phyloP scores from a whole-genome alignment of 2,329 filamentous ascomycete species.

The Coniochaeta hoffmannii region DNA sequence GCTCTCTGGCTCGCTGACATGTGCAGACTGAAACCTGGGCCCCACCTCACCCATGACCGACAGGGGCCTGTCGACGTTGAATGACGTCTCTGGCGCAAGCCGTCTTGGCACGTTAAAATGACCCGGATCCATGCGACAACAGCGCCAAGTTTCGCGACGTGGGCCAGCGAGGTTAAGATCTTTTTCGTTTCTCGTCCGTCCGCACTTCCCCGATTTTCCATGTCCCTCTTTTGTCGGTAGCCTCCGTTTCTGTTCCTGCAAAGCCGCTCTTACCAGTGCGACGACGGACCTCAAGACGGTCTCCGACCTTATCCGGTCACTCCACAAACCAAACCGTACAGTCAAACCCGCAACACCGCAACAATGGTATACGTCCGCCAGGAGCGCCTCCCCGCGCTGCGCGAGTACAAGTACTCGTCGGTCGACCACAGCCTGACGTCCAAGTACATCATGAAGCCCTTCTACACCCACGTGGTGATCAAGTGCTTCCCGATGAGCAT shows the following conservation, averaged over 20 bases:
- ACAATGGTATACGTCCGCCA: constrained; percentile 1
- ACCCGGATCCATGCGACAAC: not conserved
- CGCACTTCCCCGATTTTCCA: not conserved
- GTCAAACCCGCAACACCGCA: no score
- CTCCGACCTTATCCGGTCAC: not conserved
- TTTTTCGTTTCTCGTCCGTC: not conserved
- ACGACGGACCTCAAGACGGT: not conserved
- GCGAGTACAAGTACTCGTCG: constrained; percentile 89
- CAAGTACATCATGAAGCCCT: constrained; percentile 92
- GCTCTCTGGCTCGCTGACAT: no score
- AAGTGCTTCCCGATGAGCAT: constrained; percentile 92
- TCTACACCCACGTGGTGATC: constrained; percentile 93
- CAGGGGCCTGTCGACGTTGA: not conserved
- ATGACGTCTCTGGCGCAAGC: not conserved
- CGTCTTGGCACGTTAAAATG: not conserved
- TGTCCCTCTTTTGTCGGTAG: not conserved
- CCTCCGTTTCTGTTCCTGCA: not conserved
- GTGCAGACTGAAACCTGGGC: not conserved
- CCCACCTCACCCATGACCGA: not conserved
- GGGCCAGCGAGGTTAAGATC: not conserved
- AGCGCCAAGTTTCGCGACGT: not conserved
- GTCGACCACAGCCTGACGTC: constrained; percentile 88
- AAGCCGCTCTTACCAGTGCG: no score
- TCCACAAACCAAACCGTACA: no score
- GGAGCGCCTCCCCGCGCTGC: constrained; percentile 1